phyloP scores from a whole-genome alignment of 768 basidiomycete genomes.

The Rhizopogon rudus region DNA sequence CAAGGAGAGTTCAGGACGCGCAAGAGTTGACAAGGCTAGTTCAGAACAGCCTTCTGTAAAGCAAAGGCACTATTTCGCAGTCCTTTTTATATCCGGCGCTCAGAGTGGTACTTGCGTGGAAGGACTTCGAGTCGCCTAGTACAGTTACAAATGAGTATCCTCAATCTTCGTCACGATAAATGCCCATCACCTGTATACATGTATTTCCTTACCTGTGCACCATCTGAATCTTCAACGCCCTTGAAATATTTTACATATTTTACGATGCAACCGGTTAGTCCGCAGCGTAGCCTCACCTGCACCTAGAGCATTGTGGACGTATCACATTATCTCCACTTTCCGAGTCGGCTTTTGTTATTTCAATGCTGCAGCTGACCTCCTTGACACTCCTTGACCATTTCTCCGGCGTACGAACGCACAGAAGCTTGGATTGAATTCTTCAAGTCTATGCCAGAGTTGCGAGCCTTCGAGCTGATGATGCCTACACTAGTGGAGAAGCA shows the following conservation, averaged over 20 bases:
- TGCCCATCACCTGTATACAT: no score
- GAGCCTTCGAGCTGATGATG: conserved; percentile 65
- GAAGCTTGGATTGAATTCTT: conserved; percentile 77
- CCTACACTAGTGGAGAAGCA: conserved; percentile 42
- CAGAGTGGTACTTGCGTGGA: conserved; percentile 60
- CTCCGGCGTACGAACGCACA: conserved; percentile 51
- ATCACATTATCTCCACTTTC: conserved; percentile 57
- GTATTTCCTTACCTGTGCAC: no score
- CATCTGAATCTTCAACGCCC: no score
- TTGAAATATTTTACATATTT: no score
- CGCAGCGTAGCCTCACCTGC: conserved; percentile 38
- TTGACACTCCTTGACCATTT: conserved; percentile 87
- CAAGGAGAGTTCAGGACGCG: no score
- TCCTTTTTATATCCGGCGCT: conserved; percentile 18
- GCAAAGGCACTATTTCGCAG: no score
- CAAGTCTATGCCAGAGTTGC: conserved; percentile 52
- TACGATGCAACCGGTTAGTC: no score
- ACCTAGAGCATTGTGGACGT: conserved; percentile 84
- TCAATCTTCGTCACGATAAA: no score
- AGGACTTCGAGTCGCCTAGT: conserved; percentile 8
- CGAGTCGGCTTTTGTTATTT: conserved; percentile 45
- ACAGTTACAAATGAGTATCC: conserved; percentile 30
- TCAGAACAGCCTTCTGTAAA: no score
- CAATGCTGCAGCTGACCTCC: conserved; percentile 60
- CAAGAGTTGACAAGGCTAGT: no score